Base-by-base conservation (phyloP, 164 flowering plant genomes). In the Litsea cubeba region DNA sequence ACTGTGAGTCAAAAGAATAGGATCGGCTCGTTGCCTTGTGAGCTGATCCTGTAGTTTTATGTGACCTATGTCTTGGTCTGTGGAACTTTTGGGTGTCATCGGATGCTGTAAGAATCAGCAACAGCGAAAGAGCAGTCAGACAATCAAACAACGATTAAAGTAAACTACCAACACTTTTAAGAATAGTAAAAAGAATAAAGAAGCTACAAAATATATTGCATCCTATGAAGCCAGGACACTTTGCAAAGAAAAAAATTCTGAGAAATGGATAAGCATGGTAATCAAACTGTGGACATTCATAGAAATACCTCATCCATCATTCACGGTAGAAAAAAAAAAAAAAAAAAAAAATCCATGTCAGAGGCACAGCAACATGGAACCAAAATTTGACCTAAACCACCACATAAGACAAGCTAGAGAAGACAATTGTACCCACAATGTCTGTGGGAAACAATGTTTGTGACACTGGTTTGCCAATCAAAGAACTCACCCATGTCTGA, bases 81-180 rank as follows among this genome's bases (percentile, higher is more conserved):
- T 86, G 88, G 40, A 88, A 84, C 86, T 89, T 95, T 78, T 86
- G 93, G 18, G 91, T 85, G 81, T 95, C 99, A 84, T 90, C 96
- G 57, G 92, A 95, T 82, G 91, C 99, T 73, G 70, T 62, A 65
- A 26, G 22, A 63, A 40, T 49, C 57, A 63, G 68, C 24, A 63
- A 64, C 67, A 63, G 68, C 20, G 46, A 49, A 46, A 64, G 35
- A 3, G 28, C 23, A 64, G 54, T 49, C 63, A 63, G 22, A 40
- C 7, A 35, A 72, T 6, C 5, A 40, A 23, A 40, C 24, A 64
- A 49, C 24, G 30, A 32, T 8, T 50, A 46, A 26, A 32, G 49
- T 90, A 57, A 57, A 20, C 65, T 35, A 71, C 15, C 35, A 72
- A 32, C 63, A 17, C 20, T 23, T 32, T 46, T 26, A 72, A n/a